phyloP scores from a whole-genome alignment of 495 filamentous ascomycete genomes.

The Margaritispora aquatica region DNA sequence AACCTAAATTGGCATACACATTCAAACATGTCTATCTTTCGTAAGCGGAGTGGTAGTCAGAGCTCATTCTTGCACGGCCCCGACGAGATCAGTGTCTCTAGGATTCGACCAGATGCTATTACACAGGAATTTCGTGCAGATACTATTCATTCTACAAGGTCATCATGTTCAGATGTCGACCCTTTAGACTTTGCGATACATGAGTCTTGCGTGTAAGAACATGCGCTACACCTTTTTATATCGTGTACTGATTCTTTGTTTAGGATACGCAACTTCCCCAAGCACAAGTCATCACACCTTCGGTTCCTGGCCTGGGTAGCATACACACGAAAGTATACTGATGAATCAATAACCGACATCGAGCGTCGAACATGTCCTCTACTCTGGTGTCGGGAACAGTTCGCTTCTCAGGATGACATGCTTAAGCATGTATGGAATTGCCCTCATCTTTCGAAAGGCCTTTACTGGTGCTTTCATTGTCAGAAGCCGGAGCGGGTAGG shows the following conservation, averaged over 20 bases:
- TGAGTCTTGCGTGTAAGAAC: conserved; percentile 23
- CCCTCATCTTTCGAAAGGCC: conserved; percentile 19
- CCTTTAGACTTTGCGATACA: conserved; percentile 16
- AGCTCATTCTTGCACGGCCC: conserved; percentile 10
- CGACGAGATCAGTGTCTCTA: conserved; percentile 15
- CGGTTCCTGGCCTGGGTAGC: conserved; percentile 25
- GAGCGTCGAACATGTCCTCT: conserved; percentile 22
- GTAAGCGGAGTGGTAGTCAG: conserved; percentile 15
- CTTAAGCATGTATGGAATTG: conserved; percentile 24
- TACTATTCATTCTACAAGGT: conserved; percentile 6
- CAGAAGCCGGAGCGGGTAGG: conserved; percentile 21
- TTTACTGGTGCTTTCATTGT: conserved; percentile 26
- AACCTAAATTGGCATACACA: background rate
- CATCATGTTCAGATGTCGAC: background rate
- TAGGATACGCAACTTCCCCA: conserved; percentile 22
- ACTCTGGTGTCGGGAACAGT: conserved; percentile 21
- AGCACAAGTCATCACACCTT: conserved; percentile 22
- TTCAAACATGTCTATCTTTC: conserved; percentile 15
- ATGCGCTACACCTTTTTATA: background rate
- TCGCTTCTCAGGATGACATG: conserved; percentile 20
- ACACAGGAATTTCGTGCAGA: background rate
- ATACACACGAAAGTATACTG: conserved; percentile 22
- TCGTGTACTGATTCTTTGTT: background rate
- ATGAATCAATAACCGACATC: conserved; percentile 19
- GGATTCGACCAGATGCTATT: background rate